Evolutionary conservation across 331 rosid species (phyloP), one percentile per base, ranked within the genome.

Genomic region (Cydonia oblonga): DNA sequence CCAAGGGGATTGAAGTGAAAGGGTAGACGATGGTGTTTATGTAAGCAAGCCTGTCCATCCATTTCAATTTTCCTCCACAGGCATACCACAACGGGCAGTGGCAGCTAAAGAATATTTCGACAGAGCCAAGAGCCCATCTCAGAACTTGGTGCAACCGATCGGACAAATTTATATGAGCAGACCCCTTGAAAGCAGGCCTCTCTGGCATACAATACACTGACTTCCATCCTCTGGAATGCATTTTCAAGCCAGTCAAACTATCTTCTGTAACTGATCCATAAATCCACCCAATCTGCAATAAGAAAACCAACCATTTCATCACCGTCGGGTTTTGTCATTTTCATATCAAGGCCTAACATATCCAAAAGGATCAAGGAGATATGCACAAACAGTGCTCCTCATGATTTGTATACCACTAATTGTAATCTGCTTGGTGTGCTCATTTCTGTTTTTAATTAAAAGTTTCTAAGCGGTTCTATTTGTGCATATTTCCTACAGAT

Each of bases 171-270:
- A 91, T 79, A 14, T 93, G 96, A 56, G 97, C 96, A 53, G 91
- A 91, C 56, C 97, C 96, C 83, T 88, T 95, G 82, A 91, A 91
- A 74, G 97, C 96, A 19, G 88, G 84, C 79, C 91, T 83, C 59
- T 87, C 80, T 28, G 97, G 96, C 86, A 86, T 90, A 88, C 97
- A 89, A 82, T 89, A 95, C 68, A 87, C 87, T 23, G 99, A 91
- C 81, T 89, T 95, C 96, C 97, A 95, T 77, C 99, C 98, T 83
- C 93, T 87, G 15, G 96, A 95, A 76, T 95, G 97, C 96, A 95
- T 91, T 88, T 88, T 91, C 79, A 95, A 95, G 65, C 99, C 97
- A 1, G 96, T 95, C 81, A 95, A 79, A 51, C 88, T 85, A 77
- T 91, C 96, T 78, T 91, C 96, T 11, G 98, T 91, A 53, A 87